Base-by-base conservation (phyloP, 495 filamentous ascomycete genomes). In the Astrocystis sublimbata region DNA sequence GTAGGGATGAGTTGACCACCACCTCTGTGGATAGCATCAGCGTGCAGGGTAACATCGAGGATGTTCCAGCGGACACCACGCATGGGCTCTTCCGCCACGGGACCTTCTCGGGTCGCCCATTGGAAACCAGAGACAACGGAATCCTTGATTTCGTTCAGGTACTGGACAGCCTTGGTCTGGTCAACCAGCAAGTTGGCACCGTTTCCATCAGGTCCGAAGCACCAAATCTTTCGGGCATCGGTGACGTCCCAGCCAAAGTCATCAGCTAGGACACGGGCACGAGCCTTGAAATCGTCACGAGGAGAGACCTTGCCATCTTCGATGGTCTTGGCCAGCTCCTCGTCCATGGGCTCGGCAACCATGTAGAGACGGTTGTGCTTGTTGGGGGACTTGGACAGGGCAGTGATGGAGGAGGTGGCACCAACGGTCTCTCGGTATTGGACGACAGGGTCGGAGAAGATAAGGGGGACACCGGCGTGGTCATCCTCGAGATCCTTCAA, bases 351-450 rank as follows among this genome's bases (percentile, higher is more conserved):
- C 79, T 91, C 76, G 62, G 94, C 94, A 73, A 84, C 87, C 76
- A 99, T 84, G 84, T 98, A 99, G 17, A 99, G 85, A 88, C 94
- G 92, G 83, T 99, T 99, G 89, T 99, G 94, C 91, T 99, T 99
- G 87, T 99, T 99, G 79, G 94, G 94, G 10, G 94, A 99, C 86
- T 99, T 99, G 73, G 94, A 99, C 63, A 99, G 84, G 60, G 94
- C 94, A 73, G 92, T 97, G 66, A 98, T 98, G 83, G 87, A 90
- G 53, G 93, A 97, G 63, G 79, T 81, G 63, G 52, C 85, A 65
- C 79, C 77, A 69, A 99, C 94, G 60, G 93, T 94, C 86, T 99
- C 94, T 85, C 94, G 93, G 88, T 96, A 98, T 71, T 88, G 83
- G 73, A 98, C 94, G 73, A 98, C 96, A 66, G 94, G 94, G 81